Evolutionary conservation across 1,139 yeast species (phyloP), one percentile per base, ranked within the genome.

Genomic region (Hyphopichia buzzinii): DNA sequence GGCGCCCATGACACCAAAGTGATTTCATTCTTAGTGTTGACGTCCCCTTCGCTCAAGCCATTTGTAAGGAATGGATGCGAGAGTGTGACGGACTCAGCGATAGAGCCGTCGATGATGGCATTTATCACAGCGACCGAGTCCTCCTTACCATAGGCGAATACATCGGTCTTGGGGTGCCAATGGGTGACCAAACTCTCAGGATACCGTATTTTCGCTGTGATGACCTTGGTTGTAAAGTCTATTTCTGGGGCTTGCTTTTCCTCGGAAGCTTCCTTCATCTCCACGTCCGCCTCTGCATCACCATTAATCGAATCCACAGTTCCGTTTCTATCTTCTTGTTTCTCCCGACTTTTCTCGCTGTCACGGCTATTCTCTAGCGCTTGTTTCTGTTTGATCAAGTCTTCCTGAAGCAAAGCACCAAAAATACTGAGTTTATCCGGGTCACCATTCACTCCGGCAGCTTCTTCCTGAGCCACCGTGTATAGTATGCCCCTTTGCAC

Each of bases 401-500:
- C 62, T 26, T 57, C 55, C 21, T 54, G 47, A 5, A 62, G 39
- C 15, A 67, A 44, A 0, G 67, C 57, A n/a, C 63, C 66, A 31
- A 64, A 51, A 4, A 67, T 49, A 16, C 66, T 46, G 29, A 58
- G 49, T 12, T 46, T 45, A 31, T 56, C 55, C 5, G 49, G 49
- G 4, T 40, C 35, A 4, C 39, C 44, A 6, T 39, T 38, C 5
- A 39, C 39, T 2, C 33, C 30, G 11, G 34, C 32, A 11, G 56
- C 43, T 13, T 65, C 66, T 12, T 50, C 48, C 40, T 68, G 68
- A 1, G 69, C 64, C 29, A 68, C 44, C 15, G 71, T 67, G 53
- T 82, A 86, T 39, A 89, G 72, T 19, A 90, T 78, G 2, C 97
- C 97, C 55, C 82, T 85, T 51, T 90, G 97, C 1, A 90, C 82